phyloP scores from a whole-genome alignment of 164 flowering plant species.

The Protea cynaroides region DNA sequence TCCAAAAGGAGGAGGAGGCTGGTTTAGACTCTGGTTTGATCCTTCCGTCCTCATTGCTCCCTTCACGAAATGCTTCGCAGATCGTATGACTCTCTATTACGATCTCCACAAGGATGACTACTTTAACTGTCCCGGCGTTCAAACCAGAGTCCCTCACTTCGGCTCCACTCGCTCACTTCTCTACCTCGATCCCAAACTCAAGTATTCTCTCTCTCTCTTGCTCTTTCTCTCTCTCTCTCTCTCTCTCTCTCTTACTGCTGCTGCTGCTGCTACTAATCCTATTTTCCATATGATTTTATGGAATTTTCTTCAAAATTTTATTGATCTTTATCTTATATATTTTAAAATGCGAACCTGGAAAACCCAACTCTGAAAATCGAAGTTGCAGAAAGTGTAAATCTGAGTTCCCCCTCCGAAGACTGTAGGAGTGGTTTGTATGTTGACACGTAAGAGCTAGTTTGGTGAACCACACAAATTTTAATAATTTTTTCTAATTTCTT shows the following conservation, averaged over 20 bases:
- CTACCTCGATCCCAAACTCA: conserved; percentile 73
- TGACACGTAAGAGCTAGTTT: too few relatives aligned
- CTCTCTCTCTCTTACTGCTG: neutral
- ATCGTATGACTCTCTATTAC: conserved; percentile 65
- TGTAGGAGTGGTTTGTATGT: too few relatives aligned
- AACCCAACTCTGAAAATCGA: too few relatives aligned
- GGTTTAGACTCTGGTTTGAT: conserved; percentile 96
- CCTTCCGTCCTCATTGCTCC: conserved; percentile 52
- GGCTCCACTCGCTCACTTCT: conserved; percentile 65
- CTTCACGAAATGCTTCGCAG: conserved; percentile 69
- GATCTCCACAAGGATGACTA: conserved; percentile 59
- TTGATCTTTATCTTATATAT: too few relatives aligned
- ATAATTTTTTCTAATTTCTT: too few relatives aligned
- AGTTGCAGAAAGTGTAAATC: too few relatives aligned
- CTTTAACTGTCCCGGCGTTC: conserved; percentile 66
- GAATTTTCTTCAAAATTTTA: too few relatives aligned
- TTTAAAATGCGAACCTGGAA: too few relatives aligned
- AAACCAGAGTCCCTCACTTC: conserved; percentile 66
- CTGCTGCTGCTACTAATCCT: neutral
- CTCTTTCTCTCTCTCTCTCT: too few relatives aligned
- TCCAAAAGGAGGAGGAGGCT: conserved; percentile 29
- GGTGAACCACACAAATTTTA: too few relatives aligned
- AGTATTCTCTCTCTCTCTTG: conserved; percentile 33
- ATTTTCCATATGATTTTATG: too few relatives aligned
- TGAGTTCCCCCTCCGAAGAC: too few relatives aligned